Base-by-base conservation (phyloP, 1,284 basidiomycete species). In the Puccinia novopanici region DNA sequence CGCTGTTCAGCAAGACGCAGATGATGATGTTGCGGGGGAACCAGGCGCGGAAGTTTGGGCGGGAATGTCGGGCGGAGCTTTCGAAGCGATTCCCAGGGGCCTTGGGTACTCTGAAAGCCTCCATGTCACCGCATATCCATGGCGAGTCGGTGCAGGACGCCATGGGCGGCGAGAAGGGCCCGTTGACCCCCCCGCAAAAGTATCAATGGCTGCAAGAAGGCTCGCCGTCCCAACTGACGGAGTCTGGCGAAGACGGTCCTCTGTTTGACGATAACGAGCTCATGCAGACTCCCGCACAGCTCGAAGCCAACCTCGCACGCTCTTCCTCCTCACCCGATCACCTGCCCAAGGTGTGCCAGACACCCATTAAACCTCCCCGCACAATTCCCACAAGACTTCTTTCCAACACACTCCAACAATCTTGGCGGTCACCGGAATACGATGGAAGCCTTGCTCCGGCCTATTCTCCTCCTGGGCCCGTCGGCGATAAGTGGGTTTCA, bases 1-100 rank as follows among this genome's bases (percentile, higher is more conserved):
- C 85, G 59, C 85, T 88, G 9, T 88, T 88, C 83, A 84, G 86
- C 83, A 87, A 87, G 82, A 85, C 87, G 34, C 88, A 88, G 83
- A 85, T 85, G 82, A 87, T 87, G 87, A 84, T 88, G 48, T 83
- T 88, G 27, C 84, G 86, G 19, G 86, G 87, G 6, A 84, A 85
- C 13, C 85, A 85, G 34, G 86, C 85, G 55, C 84, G 86, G 57
- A 86, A 87, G 37, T 88, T 86, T 82, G 83, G 85, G 63, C 84
- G 85, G 61, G 83, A 84, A 81, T 85, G 85, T 15, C 83, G 84
- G 24, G 55, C 83, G 19, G 87, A 87, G 81, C 83, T 88, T 59
- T 84, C 84, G 24, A 84, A 85, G 40, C 82, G 87, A 15, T 88
- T 87, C 81, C 85, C 86, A 5, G 61, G 55, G 0, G 48, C 75